Evolutionary conservation across 352 stramenopile species (phyloP), one percentile per base, ranked within the genome.

Genomic region (Globisporangium ultimum): DNA sequence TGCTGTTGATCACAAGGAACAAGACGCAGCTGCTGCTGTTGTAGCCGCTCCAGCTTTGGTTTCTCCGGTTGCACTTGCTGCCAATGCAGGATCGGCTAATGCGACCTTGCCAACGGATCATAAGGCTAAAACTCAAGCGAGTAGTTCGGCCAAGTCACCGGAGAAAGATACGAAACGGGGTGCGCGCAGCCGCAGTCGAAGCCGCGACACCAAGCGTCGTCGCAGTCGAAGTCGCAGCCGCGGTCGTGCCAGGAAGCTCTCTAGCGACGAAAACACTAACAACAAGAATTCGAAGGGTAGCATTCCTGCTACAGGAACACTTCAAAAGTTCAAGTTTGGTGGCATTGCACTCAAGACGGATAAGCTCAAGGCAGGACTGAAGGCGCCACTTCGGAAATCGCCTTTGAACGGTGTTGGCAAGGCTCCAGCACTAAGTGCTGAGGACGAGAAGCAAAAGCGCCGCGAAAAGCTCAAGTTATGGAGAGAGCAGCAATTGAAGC

Each of bases 341-440:
- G 66, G 71, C 8, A 90, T 94, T 28, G 77, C 83, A 7, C 60
- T 94, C 28, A 94, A 90, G 63, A 17, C 62, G 1, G 67, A 55
- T 32, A 73, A 72, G 48, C 24, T 53, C 9, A 64, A 74, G 48
- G 61, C 38, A 21, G 61, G 24, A 0, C 38, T 69, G 6, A 74
- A 66, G 58, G 58, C 48, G 17, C 40, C 48, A 15, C 48, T 63
- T 32, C 14, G 64, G 68, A 53, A 64, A 53, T 32, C 63, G 8
- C 22, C 40, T 0, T 24, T 48, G 10, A 58, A 52, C 18, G 28
- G 28, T 36, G 14, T 41, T 11, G 54, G 28, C 18, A 60, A 45
- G n/a, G 17, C 24, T 46, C 54, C 53, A 17, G 4, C 18, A 24
- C 36, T 53, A 41, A 40, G 42, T 4, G 41, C 21, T 11, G 22